phyloP scores from a whole-genome alignment of 306 rosid species.

The Castanea crenata region DNA sequence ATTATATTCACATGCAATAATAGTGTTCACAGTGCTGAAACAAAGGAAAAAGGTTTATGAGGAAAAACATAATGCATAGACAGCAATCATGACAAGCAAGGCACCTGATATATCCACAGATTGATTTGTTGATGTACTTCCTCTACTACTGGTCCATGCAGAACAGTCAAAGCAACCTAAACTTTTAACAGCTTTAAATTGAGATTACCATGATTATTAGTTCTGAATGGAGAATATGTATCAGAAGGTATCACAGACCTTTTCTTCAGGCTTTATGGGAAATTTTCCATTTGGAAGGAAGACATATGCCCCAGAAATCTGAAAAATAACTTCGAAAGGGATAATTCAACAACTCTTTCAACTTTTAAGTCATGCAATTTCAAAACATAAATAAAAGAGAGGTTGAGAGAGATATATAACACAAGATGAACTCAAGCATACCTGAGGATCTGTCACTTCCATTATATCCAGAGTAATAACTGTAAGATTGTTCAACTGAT shows the following conservation, averaged over 20 bases:
- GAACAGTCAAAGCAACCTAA: conserved; percentile 42
- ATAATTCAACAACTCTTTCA: neutral
- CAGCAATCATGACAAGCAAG: conserved; percentile 9
- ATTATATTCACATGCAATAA: conserved; percentile 14
- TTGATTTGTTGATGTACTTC: conserved; percentile 60
- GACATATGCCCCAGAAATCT: conserved; percentile 53
- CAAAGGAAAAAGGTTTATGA: conserved; percentile 14
- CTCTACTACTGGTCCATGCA: conserved; percentile 45
- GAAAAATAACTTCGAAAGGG: neutral
- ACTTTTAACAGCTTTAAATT: conserved; percentile 8
- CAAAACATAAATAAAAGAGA: neutral
- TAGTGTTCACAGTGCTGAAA: conserved; percentile 1
- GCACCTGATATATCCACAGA: conserved; percentile 55
- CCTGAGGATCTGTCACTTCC: conserved; percentile 51
- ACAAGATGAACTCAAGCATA: conserved; percentile 2
- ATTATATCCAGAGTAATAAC: conserved; percentile 40
- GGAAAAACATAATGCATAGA: conserved; percentile 13
- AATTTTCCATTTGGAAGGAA: conserved; percentile 56
- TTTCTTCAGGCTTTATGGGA: conserved; percentile 32
- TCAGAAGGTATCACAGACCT: conserved; percentile 28
- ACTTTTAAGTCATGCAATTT: neutral
- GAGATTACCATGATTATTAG: neutral
- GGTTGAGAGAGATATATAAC: neutral
- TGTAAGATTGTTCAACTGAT: conserved; percentile 42
- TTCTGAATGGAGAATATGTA: neutral